phyloP scores from a whole-genome alignment of 1,284 basidiomycete genomes.

The Rhodotorula mucilaginosa region DNA sequence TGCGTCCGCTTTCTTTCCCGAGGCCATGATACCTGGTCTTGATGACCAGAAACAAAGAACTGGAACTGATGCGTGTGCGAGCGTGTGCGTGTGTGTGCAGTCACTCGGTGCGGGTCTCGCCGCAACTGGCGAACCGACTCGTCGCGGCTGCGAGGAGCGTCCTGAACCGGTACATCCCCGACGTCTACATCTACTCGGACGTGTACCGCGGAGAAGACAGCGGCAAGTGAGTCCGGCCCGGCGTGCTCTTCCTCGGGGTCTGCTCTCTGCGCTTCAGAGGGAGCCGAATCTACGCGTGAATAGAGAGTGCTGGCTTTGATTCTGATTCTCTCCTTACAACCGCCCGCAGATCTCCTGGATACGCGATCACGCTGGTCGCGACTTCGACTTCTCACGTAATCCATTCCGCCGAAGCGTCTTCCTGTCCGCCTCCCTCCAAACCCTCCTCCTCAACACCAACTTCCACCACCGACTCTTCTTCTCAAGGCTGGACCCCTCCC shows the following conservation, averaged over 20 bases:
- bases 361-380: constrained; percentile 83
- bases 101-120: constrained; percentile 89
- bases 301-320: too few species aligned
- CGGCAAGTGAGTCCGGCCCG: constrained; percentile 67
- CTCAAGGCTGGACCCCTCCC: constrained; percentile 42
- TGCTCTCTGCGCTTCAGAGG: not conserved
- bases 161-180: constrained; percentile 93
- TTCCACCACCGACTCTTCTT: not conserved
- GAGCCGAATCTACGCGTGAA: not conserved
- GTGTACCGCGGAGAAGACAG: constrained; percentile 97
- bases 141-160: constrained; percentile 89
- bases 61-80: constrained; percentile 53
- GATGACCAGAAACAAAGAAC: too few species aligned
- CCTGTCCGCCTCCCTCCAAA: constrained; percentile 55
- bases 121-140: constrained; percentile 96
- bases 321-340: too few species aligned
- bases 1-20: constrained; percentile 53
- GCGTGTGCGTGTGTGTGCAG: constrained; percentile 51
- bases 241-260: too few species aligned
- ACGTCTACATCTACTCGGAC: constrained; percentile 97
- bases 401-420: constrained; percentile 81
- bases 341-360: constrained; percentile 79
- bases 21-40: too few species aligned
- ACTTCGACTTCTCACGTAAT: constrained; percentile 89
- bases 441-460: not conserved